Percentiles rank a stretch among this genome's conserved stretches.
These are phyloP conservation scores for Solanum dulcamara DNA, from an alignment of 257 asterid genomes.

Conservation along the genomic window DNA sequence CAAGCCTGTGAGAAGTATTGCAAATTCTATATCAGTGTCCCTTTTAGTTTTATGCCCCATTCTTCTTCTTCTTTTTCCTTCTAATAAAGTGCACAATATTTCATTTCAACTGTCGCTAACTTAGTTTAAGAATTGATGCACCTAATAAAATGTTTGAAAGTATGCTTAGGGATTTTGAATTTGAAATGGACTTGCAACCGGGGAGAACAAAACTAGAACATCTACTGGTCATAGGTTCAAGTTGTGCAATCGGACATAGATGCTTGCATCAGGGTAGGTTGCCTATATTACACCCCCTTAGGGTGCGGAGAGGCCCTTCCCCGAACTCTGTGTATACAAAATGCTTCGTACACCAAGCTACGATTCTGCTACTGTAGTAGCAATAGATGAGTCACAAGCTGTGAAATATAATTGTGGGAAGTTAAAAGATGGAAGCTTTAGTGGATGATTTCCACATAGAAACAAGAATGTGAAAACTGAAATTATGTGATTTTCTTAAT, in stretches of 20 bases:
- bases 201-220: neutral
- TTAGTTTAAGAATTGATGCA: too few species aligned
- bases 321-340: neutral
- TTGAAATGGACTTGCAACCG: neutral
- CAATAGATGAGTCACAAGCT: neutral
- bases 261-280: neutral
- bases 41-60: too few species aligned
- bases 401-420: neutral
- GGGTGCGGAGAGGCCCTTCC: neutral
- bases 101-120: too few species aligned
- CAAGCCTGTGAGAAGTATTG: too few species aligned
- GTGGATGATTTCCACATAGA: neutral
- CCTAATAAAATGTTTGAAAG: too few species aligned
- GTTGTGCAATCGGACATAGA: neutral
- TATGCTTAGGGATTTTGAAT: neutral
- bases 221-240: neutral
- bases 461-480: neutral
- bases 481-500: neutral
- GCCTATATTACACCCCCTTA: neutral
- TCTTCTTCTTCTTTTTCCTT: too few species aligned
- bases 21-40: too few species aligned
- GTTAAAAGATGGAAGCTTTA: neutral
- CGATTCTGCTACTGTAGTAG: neutral
- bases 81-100: too few species aligned
- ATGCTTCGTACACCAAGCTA: neutral